Percentiles rank a stretch among this genome's conserved stretches.
phyloP scores from a whole-genome alignment of 202 grass and related monocot species.

The Dendrocalamus latiflorus region DNA sequence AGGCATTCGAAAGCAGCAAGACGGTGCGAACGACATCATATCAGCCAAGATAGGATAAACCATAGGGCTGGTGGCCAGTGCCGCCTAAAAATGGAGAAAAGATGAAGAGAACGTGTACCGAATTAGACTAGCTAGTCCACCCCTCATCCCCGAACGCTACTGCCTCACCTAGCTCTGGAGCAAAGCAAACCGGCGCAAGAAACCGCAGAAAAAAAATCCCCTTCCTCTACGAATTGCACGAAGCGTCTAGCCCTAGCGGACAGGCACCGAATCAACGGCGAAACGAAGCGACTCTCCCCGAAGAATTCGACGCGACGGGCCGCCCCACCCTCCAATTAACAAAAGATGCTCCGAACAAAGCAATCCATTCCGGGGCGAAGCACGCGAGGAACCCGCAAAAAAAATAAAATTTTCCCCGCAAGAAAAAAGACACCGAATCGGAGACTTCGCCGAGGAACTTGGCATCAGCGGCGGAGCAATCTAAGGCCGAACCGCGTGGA shows the following conservation, averaged over 20 bases:
- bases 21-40: neutral
- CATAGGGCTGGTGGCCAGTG: neutral
- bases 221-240: neutral
- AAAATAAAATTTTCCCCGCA: neutral
- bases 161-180: neutral
- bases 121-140: neutral
- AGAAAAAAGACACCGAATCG: neutral
- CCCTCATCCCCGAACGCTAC: neutral
- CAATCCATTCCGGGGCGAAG: neutral
- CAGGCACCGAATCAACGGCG: neutral
- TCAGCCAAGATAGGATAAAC: neutral
- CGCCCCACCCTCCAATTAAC: neutral
- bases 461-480: neutral
- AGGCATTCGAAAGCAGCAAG: neutral
- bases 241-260: neutral
- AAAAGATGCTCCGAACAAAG: neutral
- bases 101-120: neutral
- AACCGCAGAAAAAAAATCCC: neutral
- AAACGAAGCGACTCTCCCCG: neutral
- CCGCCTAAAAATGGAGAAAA: conserved; percentile 26
- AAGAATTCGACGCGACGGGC: too few relatives aligned
- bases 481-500: neutral
- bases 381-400: neutral
- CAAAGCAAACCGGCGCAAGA: neutral
- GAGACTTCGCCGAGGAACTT: neutral